Base-by-base conservation (phyloP, 805 yeast species). In the Ogataea pilisensis region DNA sequence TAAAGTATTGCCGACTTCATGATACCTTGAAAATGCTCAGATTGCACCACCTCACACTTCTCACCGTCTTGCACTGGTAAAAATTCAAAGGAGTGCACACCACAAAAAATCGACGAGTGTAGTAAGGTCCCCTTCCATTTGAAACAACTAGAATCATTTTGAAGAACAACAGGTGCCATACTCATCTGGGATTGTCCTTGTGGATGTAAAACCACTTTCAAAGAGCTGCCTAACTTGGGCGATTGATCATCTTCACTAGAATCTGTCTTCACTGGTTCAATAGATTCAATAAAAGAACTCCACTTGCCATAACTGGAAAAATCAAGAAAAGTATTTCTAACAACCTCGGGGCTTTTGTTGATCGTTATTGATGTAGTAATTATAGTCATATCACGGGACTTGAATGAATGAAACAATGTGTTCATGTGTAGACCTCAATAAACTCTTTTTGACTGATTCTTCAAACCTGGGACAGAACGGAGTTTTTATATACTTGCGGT, bases 281-380 rank as follows among this genome's bases (percentile, higher is more conserved):
- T 13, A 13, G 29, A 27, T 27, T 9, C 13, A 13, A 27, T 27
- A 13, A 27, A 27, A 13, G 29, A 27, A 14, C 6, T 9, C 29
- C 29, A 27, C 13, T 27, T 14, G 5, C 14, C 6, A 14, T 9
- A 27, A 5, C 14, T 13, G 6, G 11, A 27, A 13, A 27, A 27
- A 8, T 14, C 14, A 27, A 27, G 29, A 27, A 27, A 27, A 9
- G 29, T 27, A 8, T 27, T 27, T 27, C 29, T 27, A 6, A 27
- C 29, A 9, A 5, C 14, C 13, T 27, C 29, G 5, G 29, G 29
- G 13, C 29, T 27, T 6, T 13, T 27, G 14, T 27, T 13, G 5
- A 27, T 27, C 11, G 28, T 33, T 11, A n/a, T 20, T 22, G 28
- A 13, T 11, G 61, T 68, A 8, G 8, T 18, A n/a, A 19, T 27